A percentile compares a stretch with the other conserved stretches of the same genome.
These are phyloP conservation scores for Trichoderma citrinoviride DNA, from an alignment of 2,329 filamentous ascomycete species.

Conservation along the genomic window DNA sequence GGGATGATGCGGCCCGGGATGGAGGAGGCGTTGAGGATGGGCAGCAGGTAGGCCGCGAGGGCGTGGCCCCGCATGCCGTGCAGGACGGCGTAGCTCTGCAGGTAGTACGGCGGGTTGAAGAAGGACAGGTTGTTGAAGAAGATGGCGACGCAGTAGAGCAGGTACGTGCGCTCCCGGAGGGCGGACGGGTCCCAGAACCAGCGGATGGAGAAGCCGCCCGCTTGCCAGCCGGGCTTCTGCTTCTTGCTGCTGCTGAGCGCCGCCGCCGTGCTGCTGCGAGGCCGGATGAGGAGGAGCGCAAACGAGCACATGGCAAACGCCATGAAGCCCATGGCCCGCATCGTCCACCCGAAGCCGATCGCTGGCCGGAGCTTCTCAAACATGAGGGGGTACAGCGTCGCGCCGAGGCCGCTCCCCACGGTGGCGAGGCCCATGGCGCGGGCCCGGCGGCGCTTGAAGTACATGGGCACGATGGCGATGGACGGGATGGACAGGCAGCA, in stretches of 20 bases:
- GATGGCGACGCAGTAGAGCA: constrained; percentile 34
- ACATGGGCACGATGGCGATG: constrained; percentile 40
- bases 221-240: constrained; percentile 20
- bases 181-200: constrained; percentile 23
- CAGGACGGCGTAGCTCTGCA: constrained; percentile 43
- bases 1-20: constrained; percentile 49
- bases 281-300: constrained; percentile 31
- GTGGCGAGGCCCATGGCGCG: constrained; percentile 45
- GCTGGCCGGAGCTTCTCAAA: constrained; percentile 33
- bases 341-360: constrained; percentile 38
- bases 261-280: constrained; percentile 23
- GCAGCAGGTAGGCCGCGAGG: constrained; percentile 46
- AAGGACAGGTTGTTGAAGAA: constrained; percentile 37
- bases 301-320: constrained; percentile 34
- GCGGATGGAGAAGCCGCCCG: constrained; percentile 7
- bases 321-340: constrained; percentile 37
- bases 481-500: constrained; percentile 37
- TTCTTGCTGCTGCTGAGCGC: too few species aligned
- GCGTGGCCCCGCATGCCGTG: constrained; percentile 32
- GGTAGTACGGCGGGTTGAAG: constrained; percentile 45
- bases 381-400: constrained; percentile 39
- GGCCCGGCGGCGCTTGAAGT: constrained; percentile 41
- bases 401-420: constrained; percentile 41
- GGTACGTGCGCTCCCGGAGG: constrained; percentile 30
- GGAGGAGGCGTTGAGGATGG: constrained; percentile 51